phyloP scores from a whole-genome alignment of 2,329 filamentous ascomycete species.

The Gyromitra esculenta region DNA sequence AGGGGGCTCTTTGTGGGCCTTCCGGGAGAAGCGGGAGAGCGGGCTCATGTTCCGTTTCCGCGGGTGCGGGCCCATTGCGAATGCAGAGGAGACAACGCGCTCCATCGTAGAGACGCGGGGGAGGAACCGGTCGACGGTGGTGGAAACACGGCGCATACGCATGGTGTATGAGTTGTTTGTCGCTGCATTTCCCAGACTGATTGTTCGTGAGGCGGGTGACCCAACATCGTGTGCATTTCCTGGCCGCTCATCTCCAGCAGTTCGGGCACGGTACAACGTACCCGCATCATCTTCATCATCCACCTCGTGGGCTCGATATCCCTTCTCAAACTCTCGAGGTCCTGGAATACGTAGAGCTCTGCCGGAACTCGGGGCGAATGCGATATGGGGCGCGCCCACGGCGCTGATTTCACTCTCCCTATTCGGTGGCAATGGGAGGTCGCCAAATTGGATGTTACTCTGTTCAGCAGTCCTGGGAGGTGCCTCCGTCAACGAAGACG shows the following conservation, averaged over 20 bases:
- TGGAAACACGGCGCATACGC: slow-evolving; percentile 48
- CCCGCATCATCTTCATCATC: slow-evolving; percentile 53
- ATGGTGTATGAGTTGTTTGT: slow-evolving; percentile 49
- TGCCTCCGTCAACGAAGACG: slow-evolving; percentile 12
- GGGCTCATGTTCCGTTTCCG: slow-evolving; percentile 64
- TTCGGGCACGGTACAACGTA: slow-evolving; percentile 48
- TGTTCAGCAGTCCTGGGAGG: slow-evolving; percentile 23
- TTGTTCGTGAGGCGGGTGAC: slow-evolving; percentile 41
- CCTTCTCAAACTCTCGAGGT: slow-evolving; percentile 87
- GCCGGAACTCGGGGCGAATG: slow-evolving; percentile 70
- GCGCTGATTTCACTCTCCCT: slow-evolving; percentile 52
- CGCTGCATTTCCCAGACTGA: slow-evolving; percentile 41
- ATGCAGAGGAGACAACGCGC: slow-evolving; percentile 53
- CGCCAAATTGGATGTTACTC: slow-evolving; percentile 45
- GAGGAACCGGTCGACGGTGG: slow-evolving; percentile 46
- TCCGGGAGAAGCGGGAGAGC: slow-evolving; percentile 67
- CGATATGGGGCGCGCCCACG: slow-evolving; percentile 70
- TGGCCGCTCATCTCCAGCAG: slow-evolving; percentile 34
- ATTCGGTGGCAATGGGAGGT: slow-evolving; percentile 36
- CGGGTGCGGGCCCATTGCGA: slow-evolving; percentile 50
- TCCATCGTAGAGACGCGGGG: slow-evolving; percentile 51
- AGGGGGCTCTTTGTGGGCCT: slow-evolving; percentile 55
- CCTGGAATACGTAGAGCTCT: slow-evolving; percentile 86
- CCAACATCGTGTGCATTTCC: slow-evolving; percentile 11
- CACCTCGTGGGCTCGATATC: slow-evolving; percentile 49